Base-by-base conservation (phyloP, 1,284 basidiomycete genomes). In the Coriolopsis trogii region DNA sequence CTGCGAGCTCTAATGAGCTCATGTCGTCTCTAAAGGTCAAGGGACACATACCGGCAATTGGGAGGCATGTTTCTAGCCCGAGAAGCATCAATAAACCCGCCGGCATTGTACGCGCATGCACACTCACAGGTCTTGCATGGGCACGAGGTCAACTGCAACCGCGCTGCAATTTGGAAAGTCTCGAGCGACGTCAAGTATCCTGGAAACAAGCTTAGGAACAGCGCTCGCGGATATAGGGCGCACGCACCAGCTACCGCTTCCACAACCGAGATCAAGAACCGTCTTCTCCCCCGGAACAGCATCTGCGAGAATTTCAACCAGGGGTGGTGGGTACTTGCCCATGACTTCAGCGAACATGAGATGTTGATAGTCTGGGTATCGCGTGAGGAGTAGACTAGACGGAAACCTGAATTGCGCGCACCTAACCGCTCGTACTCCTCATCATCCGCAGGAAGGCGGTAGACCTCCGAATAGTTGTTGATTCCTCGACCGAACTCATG, bases 381-480 rank as follows among this genome's bases (percentile, higher is more conserved):
- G n/a, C n/a, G n/a, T n/a, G n/a, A n/a, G n/a, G n/a, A n/a, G n/a
- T n/a, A n/a, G n/a, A n/a, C n/a, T n/a, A n/a, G n/a, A n/a, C n/a
- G n/a, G n/a, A n/a, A 37, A 50, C 26, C 31, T 36, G 31, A 38
- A 12, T 23, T 20, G 16, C 13, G 70, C 80, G 44, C 58, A 89
- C 89, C 77, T 28, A 90, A 76, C 47, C 89, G 79, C 24, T 81
- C 74, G 23, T 85, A 69, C 62, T 91, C 89, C 60, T 89, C 85
- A 7, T 85, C 82, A 59, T 91, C 89, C 21, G 86, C 89, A 12
- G 89, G 85, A 18, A 91, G 72, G 29, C 77, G 78, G 65, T 91
- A 91, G 4, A 90, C 78, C 41, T 91, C 85, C 1, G 88, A 90
- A 56, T 87, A 87, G 56, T 83, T 89, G 68, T 91, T 90, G 41